Evolutionary conservation across 2,329 filamentous ascomycete genomes (phyloP), one percentile per base, ranked within the genome.

Genomic region (Penicillium sp.): DNA sequence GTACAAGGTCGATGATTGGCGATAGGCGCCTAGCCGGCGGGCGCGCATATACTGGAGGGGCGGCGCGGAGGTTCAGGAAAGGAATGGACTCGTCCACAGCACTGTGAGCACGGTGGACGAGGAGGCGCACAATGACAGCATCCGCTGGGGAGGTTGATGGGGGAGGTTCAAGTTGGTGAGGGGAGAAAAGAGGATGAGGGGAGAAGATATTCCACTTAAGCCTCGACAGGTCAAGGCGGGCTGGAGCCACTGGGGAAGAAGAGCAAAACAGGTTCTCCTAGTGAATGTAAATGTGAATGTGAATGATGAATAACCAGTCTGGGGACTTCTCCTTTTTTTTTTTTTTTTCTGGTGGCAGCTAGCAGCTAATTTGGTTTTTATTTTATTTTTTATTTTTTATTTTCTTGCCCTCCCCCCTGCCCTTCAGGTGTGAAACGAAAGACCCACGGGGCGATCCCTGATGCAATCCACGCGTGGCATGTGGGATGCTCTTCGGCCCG

Each of bases 81-180:
- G 39, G 46, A 62, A 51, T 46, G 51, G 61, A 58, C 63, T 64
- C 65, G 67, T 67, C 68, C 67, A 68, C 66, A 48, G 63, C 52
- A 64, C 64, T 43, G 52, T 45, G 44, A 61, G 62, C 57, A 63
- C 63, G 49, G 63, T 68, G 65, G 63, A 69, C 66, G 65, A 69
- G 63, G 46, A 56, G 24, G 49, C 32, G 57, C 56, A 65, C 58
- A 59, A 55, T 58, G 64, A 59, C 65, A 59, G 61, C 68, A 70
- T 70, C 59, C 65, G 61, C 65, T 40, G 12, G 5, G n/a, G 21
- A 7, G 37, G 23, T 48, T 59, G 29, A 24, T 40, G 17, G 26
- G 18, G 49, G 18, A 46, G 23, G 40, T 42, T 26, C n/a, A 36
- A 36, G 32, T 33, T 46, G 49, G 37, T 18, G 30, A 17, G 54